A percentile compares a stretch with the other conserved stretches of the same genome.
Evolutionary conservation across 768 basidiomycete species (phyloP).

Genomic region (Coprinopsis strossmayeri): DNA sequence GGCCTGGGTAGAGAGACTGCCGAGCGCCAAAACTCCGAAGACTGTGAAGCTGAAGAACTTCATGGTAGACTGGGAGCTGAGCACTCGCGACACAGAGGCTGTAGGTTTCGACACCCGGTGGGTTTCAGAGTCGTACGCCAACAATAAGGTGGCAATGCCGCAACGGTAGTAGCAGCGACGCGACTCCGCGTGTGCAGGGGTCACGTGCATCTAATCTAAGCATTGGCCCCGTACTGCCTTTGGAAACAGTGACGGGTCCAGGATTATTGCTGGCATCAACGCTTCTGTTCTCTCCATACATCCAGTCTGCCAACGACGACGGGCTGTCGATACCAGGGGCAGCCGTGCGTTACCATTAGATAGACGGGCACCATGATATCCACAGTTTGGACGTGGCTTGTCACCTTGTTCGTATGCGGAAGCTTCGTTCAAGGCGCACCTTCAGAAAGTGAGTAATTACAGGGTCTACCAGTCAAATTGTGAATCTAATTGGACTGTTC

Average conservation of each 20-base stretch:
- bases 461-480: not conserved
- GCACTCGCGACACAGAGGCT: too few relatives aligned
- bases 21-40: slow-evolving; percentile 29
- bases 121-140: not conserved
- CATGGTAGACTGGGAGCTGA: too few relatives aligned
- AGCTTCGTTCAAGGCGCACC: slow-evolving; percentile 14
- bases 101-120: too few relatives aligned
- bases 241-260: too few relatives aligned
- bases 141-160: not conserved
- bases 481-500: slow-evolving; percentile 6
- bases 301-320: too few relatives aligned
- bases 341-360: not conserved
- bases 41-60: slow-evolving; percentile 30
- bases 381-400: not conserved
- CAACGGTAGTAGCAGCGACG: not conserved
- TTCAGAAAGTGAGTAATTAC: slow-evolving; percentile 30
- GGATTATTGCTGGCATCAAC: not conserved
- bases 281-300: not conserved
- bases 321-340: too few relatives aligned
- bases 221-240: too few relatives aligned
- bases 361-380: not conserved
- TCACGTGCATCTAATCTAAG: not conserved
- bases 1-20: slow-evolving; percentile 36
- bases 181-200: not conserved
- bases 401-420: not conserved